Conservation (phyloP, 1,284 basidiomycete genomes). For the Irpex lacteus region DNA sequence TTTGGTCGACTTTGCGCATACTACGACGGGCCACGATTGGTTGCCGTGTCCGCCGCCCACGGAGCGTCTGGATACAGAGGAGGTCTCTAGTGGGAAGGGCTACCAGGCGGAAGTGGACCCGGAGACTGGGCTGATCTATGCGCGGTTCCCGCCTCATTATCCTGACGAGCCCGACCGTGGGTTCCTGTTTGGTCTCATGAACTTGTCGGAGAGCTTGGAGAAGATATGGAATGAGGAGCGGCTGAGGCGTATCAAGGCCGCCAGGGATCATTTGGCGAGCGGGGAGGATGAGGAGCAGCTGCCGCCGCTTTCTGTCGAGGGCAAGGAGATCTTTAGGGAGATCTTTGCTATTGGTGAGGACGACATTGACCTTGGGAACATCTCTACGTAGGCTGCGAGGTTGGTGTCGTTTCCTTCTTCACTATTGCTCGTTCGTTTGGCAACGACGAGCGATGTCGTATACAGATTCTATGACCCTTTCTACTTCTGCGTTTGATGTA, state of each 20-base stretch:
- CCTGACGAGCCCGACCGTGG: constrained; percentile 89
- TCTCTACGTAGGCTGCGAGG: constrained; percentile 55
- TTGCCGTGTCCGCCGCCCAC: constrained; percentile 52
- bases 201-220: constrained; percentile 71
- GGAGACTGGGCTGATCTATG: constrained; percentile 76
- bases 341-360: constrained; percentile 54
- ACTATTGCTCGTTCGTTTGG: constrained; percentile 3
- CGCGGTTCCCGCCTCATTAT: constrained; percentile 91
- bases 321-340: constrained; percentile 74
- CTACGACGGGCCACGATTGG: constrained; percentile 95
- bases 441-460: neutral
- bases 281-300: constrained; percentile 41
- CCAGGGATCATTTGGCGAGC: constrained; percentile 52
- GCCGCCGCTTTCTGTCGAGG: constrained; percentile 60
- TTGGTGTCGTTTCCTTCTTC: neutral
- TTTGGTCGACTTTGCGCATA: constrained; percentile 98
- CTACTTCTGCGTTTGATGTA: constrained; percentile 4
- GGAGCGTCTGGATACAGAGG: constrained; percentile 36
- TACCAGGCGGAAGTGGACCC: constrained; percentile 81
- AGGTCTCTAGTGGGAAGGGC: constrained; percentile 65
- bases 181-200: constrained; percentile 90
- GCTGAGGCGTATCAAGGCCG: constrained; percentile 59
- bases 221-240: constrained; percentile 86
- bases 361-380: constrained; percentile 67
- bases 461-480: neutral